phyloP scores from a whole-genome alignment of 2,329 filamentous ascomycete species.

The Colletotrichum simmondsii region DNA sequence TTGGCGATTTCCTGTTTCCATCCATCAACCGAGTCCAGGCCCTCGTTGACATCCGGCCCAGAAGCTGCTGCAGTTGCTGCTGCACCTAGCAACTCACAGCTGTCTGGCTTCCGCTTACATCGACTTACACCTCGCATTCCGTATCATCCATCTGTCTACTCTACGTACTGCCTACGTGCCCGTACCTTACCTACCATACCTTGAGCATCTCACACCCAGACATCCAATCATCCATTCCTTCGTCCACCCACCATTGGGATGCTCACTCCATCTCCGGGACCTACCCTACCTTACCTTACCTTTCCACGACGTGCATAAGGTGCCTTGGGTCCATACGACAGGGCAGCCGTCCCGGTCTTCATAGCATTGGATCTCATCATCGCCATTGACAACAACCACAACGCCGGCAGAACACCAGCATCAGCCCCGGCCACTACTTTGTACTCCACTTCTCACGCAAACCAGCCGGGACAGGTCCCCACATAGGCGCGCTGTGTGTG shows the following conservation, averaged over 20 bases:
- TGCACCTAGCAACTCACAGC: neutral
- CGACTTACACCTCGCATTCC: slow-evolving; percentile 5
- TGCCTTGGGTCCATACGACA: neutral
- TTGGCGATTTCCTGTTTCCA: slow-evolving; percentile 16
- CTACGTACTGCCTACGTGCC: no score
- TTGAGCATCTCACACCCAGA: neutral
- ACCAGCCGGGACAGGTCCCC: slow-evolving; percentile 6
- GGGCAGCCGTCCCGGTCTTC: no score
- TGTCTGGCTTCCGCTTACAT: slow-evolving; percentile 6
- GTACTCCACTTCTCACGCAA: slow-evolving; percentile 18
- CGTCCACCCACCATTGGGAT: neutral
- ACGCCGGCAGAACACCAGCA: neutral
- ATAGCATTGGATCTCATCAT: neutral
- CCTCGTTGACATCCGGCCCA: slow-evolving; percentile 21
- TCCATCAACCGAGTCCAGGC: slow-evolving; percentile 21
- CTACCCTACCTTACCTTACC: neutral
- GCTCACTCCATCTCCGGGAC: neutral
- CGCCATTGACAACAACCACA: neutral
- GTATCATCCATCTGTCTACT: neutral
- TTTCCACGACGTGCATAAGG: neutral
- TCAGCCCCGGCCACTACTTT: neutral
- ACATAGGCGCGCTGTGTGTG: neutral
- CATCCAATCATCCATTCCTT: neutral
- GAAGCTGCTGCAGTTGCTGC: slow-evolving; percentile 5
- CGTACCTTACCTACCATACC: neutral